A percentile compares a stretch with the other conserved stretches of the same genome.
Evolutionary conservation across 2,329 filamentous ascomycete species (phyloP).

Genomic region (Cladosporium colombiae): DNA sequence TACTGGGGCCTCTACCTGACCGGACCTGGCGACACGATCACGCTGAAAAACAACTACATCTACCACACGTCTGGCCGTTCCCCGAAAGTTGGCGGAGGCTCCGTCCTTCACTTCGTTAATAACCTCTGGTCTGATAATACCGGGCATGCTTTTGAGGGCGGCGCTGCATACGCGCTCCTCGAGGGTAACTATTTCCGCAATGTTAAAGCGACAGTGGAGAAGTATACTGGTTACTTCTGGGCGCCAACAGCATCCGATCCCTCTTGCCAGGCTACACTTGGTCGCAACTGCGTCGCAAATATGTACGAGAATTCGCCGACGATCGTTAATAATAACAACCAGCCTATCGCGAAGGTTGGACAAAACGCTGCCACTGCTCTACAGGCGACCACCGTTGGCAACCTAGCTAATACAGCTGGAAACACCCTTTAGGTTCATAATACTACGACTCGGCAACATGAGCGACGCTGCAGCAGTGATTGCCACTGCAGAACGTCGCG

Average conservation of each 20-base stretch:
- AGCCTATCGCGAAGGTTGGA: no score
- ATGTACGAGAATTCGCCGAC: constrained; percentile 23
- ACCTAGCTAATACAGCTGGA: no score
- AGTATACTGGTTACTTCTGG: constrained; percentile 57
- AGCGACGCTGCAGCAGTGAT: no score
- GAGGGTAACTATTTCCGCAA: constrained; percentile 35
- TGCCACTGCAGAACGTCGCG: no score
- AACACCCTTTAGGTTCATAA: no score
- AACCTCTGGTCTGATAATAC: constrained; percentile 59
- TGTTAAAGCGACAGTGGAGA: no score
- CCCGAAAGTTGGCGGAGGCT: constrained; percentile 57
- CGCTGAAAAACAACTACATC: constrained; percentile 63
- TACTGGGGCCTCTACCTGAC: constrained; percentile 62
- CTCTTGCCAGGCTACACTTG: constrained; percentile 38
- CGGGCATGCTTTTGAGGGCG: constrained; percentile 60
- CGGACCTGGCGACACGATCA: constrained; percentile 58
- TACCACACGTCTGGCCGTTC: no score
- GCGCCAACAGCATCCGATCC: constrained; percentile 19
- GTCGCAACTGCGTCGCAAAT: constrained; percentile 55
- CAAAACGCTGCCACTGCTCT: no score
- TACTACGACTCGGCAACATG: no score
- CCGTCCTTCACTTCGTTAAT: constrained; percentile 60
- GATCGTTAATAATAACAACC: no score
- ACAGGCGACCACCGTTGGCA: no score
- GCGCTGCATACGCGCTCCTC: constrained; percentile 26